Base-by-base conservation (phyloP, 768 basidiomycete genomes). In the Xerocomellus amylosporus region DNA sequence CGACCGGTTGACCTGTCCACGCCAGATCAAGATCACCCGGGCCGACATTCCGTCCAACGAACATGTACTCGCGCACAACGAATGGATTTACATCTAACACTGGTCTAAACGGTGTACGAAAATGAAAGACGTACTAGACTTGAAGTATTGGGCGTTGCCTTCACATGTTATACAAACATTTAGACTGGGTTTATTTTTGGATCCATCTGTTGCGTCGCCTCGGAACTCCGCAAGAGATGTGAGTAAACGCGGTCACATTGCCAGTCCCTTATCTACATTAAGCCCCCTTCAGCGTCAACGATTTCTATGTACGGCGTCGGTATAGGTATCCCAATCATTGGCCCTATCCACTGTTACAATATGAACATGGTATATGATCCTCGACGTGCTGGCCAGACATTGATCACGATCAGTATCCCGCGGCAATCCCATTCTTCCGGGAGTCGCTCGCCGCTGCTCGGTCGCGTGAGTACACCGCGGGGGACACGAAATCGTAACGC, bases 351-450 rank as follows among this genome's bases (percentile, higher is more conserved):
- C 3, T 30, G 30, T 30, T 30, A 30, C 30, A 30, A 30, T 8
- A 10, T 10, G 14, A 31, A 15, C 19, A 20, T 20, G 19, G 12
- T 17, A n/a, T 22, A 19, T 7, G 14, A 24, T 28, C 22, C 24
- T 14, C 10, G 24, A 14, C 10, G 17, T 28, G 8, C 22, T 9
- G 17, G 14, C 34, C 17, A 26, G 31, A 19, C 34, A 2, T 24
- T 2, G 4, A 34, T n/a, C 3, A 7, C 9, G 9, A 38, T 71
- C 64, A 92, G 72, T 94, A 95, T 4, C 89, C 94, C 44, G 89
- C 85, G 5, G 94, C 90, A 39, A 93, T 80, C n/a, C 93, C 93
- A 58, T 93, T 89, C 77, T 95, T 96, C 66, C 93, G 81, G 19
- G 90, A 92, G 71, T 97, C 94, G 66, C 90, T 92, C 9, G 90